These are phyloP conservation scores for Acacia confusa DNA, from an alignment of 306 rosid genomes.

Conservation along the genomic window DNA sequence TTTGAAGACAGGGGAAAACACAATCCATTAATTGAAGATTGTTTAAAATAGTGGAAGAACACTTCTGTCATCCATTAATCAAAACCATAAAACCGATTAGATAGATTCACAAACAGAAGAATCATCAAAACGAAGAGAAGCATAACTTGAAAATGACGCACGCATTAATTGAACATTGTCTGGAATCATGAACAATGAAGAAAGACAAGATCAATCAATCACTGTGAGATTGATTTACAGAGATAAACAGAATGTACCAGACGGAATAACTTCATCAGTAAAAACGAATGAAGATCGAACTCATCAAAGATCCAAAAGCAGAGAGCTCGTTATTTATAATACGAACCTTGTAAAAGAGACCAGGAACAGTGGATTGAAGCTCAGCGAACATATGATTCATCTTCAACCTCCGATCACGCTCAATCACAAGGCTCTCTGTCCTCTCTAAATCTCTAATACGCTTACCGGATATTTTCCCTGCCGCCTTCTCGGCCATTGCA, in stretches of 20 bases:
- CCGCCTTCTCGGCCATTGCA: neutral
- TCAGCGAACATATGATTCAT: constrained; percentile 36
- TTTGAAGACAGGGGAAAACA: neutral
- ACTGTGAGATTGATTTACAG: neutral
- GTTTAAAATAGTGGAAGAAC: neutral
- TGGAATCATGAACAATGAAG: neutral
- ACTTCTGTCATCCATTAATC: neutral
- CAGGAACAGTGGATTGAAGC: constrained; percentile 38
- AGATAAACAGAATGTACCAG: neutral
- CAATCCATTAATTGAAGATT: neutral
- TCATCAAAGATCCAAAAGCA: neutral
- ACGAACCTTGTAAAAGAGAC: constrained; percentile 27
- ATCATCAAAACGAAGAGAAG: neutral
- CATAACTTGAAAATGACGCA: neutral
- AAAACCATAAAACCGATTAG: neutral
- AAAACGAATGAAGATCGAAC: neutral
- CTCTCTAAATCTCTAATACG: neutral
- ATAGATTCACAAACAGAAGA: neutral
- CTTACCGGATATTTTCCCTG: constrained; percentile 28
- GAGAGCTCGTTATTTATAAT: neutral
- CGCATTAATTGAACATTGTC: neutral
- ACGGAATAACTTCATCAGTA: neutral
- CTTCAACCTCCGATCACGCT: constrained; percentile 41
- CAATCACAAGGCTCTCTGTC: constrained; percentile 14
- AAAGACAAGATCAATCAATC: neutral